Percentiles rank a stretch among this genome's conserved stretches.
Conservation (phyloP, 192 early-diverging fungal genomes). For the Geranomyces variabilis region DNA sequence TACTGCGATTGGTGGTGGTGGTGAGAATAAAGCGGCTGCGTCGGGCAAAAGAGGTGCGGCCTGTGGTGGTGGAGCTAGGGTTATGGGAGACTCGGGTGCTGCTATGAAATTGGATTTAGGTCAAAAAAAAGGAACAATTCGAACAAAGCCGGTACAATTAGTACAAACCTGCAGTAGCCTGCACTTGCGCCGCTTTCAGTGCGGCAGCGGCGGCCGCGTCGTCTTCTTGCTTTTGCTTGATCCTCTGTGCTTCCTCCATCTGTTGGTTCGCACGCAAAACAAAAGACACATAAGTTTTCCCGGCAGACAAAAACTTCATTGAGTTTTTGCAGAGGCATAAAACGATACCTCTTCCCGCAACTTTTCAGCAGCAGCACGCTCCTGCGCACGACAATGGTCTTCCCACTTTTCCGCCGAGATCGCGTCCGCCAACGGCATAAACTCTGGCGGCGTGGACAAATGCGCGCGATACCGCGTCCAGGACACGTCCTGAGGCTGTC, state of each 20-base stretch:
- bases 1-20: background rate
- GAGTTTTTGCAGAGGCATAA: too few relatives aligned
- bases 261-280: background rate
- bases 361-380: conserved; percentile 5
- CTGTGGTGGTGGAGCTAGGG: background rate
- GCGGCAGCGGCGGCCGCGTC: background rate
- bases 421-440: conserved; percentile 17
- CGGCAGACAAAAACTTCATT: too few relatives aligned
- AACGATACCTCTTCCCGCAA: conserved; percentile 23
- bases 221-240: background rate
- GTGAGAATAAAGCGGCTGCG: conserved; percentile 3
- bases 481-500: conserved; percentile 23
- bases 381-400: conserved; percentile 18
- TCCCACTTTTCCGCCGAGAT: conserved; percentile 35
- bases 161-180: background rate
- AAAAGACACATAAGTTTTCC: too few relatives aligned
- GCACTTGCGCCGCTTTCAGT: background rate
- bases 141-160: background rate
- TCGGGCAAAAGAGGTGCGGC: conserved; percentile 1
- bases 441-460: background rate
- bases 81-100: background rate
- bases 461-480: background rate
- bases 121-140: background rate
- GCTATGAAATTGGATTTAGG: background rate
- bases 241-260: conserved; percentile 8